A percentile compares a stretch with the other conserved stretches of the same genome.
These are phyloP conservation scores for Cucurbitaria berberidis DNA, from an alignment of 2,329 filamentous ascomycete genomes.

Conservation along the genomic window DNA sequence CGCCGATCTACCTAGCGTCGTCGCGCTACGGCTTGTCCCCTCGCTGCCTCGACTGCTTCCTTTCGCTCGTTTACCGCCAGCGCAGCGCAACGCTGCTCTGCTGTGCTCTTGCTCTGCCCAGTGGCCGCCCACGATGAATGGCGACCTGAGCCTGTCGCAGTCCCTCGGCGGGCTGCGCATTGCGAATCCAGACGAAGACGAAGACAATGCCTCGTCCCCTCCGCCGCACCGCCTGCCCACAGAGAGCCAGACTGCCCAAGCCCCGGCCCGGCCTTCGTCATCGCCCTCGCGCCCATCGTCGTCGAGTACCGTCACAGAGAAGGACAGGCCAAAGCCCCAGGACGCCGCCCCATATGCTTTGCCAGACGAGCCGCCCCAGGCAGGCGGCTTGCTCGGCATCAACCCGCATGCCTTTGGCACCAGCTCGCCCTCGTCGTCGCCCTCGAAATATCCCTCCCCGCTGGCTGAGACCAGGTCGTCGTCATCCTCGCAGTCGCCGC, in stretches of 20 bases:
- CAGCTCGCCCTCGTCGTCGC: slow-evolving; percentile 32
- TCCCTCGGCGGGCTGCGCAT: slow-evolving; percentile 94
- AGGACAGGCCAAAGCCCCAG: slow-evolving; percentile 35
- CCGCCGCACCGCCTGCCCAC: slow-evolving; percentile 29
- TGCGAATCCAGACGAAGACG: slow-evolving; percentile 87
- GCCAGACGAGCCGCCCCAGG: slow-evolving; percentile 36
- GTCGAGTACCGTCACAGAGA: slow-evolving; percentile 49
- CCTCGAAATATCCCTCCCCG: slow-evolving; percentile 33
- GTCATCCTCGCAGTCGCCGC: slow-evolving; percentile 38
- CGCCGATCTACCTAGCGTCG: slow-evolving; percentile 22
- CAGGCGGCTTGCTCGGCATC: slow-evolving; percentile 48
- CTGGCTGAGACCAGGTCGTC: slow-evolving; percentile 30
- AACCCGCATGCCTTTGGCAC: slow-evolving; percentile 49
- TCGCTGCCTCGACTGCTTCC: slow-evolving; percentile 24
- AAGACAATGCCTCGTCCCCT: slow-evolving; percentile 57
- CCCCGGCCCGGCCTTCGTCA: slow-evolving; percentile 25
- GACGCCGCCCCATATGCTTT: slow-evolving; percentile 24
- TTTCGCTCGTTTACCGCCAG: slow-evolving; percentile 29
- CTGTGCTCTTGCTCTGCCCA: too few relatives aligned
- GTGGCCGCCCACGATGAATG: slow-evolving; percentile 71
- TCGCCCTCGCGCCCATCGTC: slow-evolving; percentile 42
- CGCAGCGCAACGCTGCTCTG: too few relatives aligned
- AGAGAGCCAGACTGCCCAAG: slow-evolving; percentile 8
- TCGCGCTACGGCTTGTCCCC: slow-evolving; percentile 28
- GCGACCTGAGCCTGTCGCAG: slow-evolving; percentile 89